phyloP scores from a whole-genome alignment of 805 yeast species.

The Yamadazyma takamatsuzukensis region DNA sequence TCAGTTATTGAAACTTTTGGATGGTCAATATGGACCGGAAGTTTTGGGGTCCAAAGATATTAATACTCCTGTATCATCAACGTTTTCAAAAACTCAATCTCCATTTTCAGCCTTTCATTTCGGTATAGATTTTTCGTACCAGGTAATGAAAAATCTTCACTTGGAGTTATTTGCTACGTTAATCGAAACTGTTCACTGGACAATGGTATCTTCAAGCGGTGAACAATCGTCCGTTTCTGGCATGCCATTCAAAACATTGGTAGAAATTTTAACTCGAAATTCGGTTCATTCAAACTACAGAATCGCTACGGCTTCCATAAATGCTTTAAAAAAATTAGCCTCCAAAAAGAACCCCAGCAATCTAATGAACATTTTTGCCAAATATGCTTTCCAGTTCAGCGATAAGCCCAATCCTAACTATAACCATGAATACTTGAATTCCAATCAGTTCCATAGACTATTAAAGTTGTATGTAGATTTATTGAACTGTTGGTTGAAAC shows the following conservation, averaged over 20 bases:
- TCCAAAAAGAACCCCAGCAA: slow-evolving; percentile 65
- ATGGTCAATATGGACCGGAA: slow-evolving; percentile 47
- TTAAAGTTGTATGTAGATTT: slow-evolving; percentile 74
- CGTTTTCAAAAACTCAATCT: slow-evolving; percentile 27
- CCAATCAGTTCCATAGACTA: slow-evolving; percentile 56
- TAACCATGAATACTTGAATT: slow-evolving; percentile 55
- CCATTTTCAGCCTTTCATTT: slow-evolving; percentile 40
- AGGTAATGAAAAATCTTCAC: slow-evolving; percentile 35
- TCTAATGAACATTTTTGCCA: slow-evolving; percentile 70
- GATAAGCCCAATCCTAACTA: slow-evolving; percentile 61
- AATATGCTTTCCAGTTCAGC: slow-evolving; percentile 73
- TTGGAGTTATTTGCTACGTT: slow-evolving; percentile 65
- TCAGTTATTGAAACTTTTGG: slow-evolving; percentile 54
- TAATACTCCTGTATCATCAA: slow-evolving; percentile 8
- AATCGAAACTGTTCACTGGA: slow-evolving; percentile 72
- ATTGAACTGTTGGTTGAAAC: slow-evolving; percentile 76
- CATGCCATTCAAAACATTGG: slow-evolving; percentile 56
- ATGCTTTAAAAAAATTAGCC: slow-evolving; percentile 64
- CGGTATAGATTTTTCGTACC: slow-evolving; percentile 34
- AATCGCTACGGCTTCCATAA: slow-evolving; percentile 62
- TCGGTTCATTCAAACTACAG: slow-evolving; percentile 61
- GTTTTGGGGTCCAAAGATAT: slow-evolving; percentile 19
- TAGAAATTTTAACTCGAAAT: slow-evolving; percentile 76
- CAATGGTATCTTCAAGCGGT: slow-evolving; percentile 27
- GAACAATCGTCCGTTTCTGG: slow-evolving; percentile 36